Conservation (phyloP, 2,329 filamentous ascomycete genomes). For the Penicillium sp. region DNA sequence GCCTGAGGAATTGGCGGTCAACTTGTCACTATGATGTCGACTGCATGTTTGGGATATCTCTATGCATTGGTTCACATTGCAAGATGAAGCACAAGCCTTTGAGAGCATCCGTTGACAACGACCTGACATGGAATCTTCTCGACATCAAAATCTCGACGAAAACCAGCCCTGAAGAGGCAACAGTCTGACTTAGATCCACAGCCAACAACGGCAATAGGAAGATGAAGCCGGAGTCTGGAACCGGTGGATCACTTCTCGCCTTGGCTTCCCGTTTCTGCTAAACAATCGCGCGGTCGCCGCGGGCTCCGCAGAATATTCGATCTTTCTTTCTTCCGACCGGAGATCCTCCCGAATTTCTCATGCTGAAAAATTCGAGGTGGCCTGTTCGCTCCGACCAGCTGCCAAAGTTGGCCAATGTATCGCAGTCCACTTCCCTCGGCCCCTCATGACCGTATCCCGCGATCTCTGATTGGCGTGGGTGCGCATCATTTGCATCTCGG, state of each 20-base stretch:
- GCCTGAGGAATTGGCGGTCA: neutral
- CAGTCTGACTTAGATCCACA: neutral
- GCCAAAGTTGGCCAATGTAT: conserved; percentile 20
- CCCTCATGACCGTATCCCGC: conserved; percentile 5
- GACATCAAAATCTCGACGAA: neutral
- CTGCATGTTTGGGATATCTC: neutral
- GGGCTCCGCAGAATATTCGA: conserved; percentile 5
- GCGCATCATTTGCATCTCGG: neutral
- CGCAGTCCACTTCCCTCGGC: neutral
- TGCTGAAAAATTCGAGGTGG: neutral
- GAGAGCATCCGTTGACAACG: no score
- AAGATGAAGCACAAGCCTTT: no score
- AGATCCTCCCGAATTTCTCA: neutral
- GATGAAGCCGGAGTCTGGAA: neutral
- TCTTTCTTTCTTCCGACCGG: neutral
- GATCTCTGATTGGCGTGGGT: conserved; percentile 3
- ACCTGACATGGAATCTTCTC: neutral
- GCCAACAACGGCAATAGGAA: no score
- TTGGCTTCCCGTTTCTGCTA: conserved; percentile 26
- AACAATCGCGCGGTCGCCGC: conserved; percentile 16
- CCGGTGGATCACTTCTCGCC: conserved; percentile 14
- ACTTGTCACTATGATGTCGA: neutral
- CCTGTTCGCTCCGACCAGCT: conserved; percentile 16
- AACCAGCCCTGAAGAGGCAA: neutral
- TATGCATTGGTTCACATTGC: no score